These are phyloP conservation scores for Pseudopithomyces maydicus DNA, from an alignment of 2,329 filamentous ascomycete genomes.

Conservation along the genomic window DNA sequence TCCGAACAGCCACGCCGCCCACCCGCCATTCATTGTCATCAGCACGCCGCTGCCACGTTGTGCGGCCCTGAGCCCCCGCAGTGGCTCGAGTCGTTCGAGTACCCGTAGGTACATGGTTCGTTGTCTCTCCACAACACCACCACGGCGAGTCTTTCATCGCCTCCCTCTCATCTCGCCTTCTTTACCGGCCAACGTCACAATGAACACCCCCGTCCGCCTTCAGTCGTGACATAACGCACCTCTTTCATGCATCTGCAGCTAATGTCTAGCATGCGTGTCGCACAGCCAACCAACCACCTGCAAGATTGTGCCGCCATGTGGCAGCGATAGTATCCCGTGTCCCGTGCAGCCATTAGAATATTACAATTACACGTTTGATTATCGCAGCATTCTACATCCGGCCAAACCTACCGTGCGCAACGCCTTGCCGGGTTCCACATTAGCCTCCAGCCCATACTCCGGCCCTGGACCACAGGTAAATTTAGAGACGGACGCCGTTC, in stretches of 20 bases:
- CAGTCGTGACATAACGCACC: neutral
- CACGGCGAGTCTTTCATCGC: neutral
- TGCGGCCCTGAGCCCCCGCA: neutral
- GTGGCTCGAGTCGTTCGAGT: neutral
- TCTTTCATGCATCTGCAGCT: slow-evolving; percentile 5
- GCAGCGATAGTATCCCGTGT: neutral
- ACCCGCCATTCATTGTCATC: neutral
- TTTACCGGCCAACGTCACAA: neutral
- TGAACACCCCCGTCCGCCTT: neutral
- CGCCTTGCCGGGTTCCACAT: neutral
- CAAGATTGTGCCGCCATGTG: neutral
- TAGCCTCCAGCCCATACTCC: too few relatives aligned
- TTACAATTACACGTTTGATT: neutral
- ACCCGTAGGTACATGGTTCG: neutral
- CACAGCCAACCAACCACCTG: neutral
- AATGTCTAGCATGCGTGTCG: neutral
- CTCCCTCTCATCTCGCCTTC: neutral
- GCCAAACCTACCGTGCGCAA: neutral
- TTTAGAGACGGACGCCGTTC: neutral
- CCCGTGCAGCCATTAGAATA: neutral
- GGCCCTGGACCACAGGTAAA: neutral
- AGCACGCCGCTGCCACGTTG: slow-evolving; percentile 3
- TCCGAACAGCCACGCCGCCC: neutral
- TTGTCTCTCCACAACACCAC: neutral
- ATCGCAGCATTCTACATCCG: neutral